phyloP scores from a whole-genome alignment of 805 yeast genomes.

The Wickerhamiella alocasiicola region DNA sequence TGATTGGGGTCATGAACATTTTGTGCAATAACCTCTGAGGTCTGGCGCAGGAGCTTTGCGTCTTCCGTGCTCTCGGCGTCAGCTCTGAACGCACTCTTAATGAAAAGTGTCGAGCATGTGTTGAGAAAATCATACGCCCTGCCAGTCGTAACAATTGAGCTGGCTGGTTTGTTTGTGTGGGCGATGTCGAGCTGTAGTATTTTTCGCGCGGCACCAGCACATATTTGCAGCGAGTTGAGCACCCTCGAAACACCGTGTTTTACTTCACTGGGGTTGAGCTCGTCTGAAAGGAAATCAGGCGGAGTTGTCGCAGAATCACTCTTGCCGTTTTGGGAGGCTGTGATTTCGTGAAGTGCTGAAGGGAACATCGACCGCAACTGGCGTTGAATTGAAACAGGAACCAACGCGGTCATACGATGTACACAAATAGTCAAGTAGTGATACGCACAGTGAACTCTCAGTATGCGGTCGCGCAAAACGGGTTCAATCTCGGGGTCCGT shows the following conservation, averaged over 20 bases:
- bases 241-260: conserved; percentile 5
- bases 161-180: not conserved
- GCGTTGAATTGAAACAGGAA: conserved; percentile 15
- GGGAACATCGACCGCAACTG: conserved; percentile 9
- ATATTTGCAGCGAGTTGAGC: conserved; percentile 6
- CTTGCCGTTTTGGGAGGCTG: not conserved
- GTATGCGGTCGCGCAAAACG: conserved; percentile 2
- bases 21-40: not conserved
- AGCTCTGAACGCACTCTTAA: conserved; percentile 8
- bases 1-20: not conserved
- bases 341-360: not conserved
- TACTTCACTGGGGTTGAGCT: not conserved
- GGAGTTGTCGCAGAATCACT: not conserved
- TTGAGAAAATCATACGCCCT: conserved; percentile 1
- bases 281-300: not conserved
- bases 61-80: conserved; percentile 8
- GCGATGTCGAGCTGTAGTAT: conserved; percentile 1
- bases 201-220: conserved; percentile 8
- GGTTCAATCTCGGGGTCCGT: not conserved
- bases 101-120: conserved; percentile 3
- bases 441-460: not conserved
- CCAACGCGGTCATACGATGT: conserved; percentile 20
- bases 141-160: not conserved
- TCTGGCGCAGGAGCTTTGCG: conserved; percentile 3
- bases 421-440: conserved; percentile 14